Evolutionary conservation across 139 green algal genomes (phyloP).

Genomic region (Mesotaenium endlicherianum): DNA sequence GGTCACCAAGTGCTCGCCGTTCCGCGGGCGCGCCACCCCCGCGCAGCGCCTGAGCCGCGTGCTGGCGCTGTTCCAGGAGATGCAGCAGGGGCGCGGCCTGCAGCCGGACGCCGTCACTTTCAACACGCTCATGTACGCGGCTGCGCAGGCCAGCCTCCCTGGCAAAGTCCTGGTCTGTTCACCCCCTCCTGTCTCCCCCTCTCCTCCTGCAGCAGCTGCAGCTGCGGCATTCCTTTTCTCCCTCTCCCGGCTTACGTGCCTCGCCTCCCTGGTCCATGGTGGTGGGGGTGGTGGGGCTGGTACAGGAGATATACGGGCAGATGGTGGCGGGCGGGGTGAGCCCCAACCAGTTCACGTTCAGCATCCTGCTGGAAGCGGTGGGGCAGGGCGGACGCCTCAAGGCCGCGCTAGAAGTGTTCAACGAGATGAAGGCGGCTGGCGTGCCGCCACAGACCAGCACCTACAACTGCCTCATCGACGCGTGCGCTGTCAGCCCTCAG

Average conservation of each 20-base stretch:
- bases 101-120: conserved; percentile 30
- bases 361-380: conserved; percentile 8
- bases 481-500: not conserved
- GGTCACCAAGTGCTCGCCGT: conserved; percentile 40
- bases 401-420: conserved; percentile 14
- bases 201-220: too few relatives aligned
- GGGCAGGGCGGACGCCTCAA: not conserved
- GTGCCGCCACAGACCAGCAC: not conserved
- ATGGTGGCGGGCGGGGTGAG: not conserved
- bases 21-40: conserved; percentile 31
- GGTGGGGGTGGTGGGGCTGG: not conserved
- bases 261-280: not conserved
- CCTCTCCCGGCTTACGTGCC: not conserved
- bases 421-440: conserved; percentile 7
- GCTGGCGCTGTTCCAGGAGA: conserved; percentile 27
- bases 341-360: conserved; percentile 27
- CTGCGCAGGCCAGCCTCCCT: conserved; percentile 12
- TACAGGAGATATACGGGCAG: conserved; percentile 23
- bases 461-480: conserved; percentile 28
- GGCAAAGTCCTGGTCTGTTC: conserved; percentile 22
- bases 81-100: not conserved
- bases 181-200: not conserved
- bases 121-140: conserved; percentile 35
- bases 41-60: not conserved
- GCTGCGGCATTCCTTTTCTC: not conserved